These are phyloP conservation scores for Pseudogymnoascus sp. DNA, from an alignment of 2,329 filamentous ascomycete genomes.

Conservation along the genomic window DNA sequence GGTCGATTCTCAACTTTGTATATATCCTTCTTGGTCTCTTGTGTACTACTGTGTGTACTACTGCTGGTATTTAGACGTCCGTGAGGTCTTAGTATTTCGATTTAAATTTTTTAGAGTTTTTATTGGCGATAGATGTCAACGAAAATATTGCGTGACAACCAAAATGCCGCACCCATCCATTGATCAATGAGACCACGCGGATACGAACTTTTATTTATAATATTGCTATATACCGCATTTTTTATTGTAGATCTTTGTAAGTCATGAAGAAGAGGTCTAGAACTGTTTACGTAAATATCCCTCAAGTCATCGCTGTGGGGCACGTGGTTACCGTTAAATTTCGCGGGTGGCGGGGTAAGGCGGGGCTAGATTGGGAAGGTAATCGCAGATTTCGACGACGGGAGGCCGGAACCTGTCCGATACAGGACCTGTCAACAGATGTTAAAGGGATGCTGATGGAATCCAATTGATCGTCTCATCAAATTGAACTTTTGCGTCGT, in stretches of 20 bases:
- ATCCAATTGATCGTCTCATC: neutral
- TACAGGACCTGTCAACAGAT: neutral
- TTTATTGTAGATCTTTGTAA: neutral
- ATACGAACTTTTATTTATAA: neutral
- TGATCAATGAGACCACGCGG: neutral
- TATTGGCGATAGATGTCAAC: neutral
- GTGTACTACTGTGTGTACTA: too few relatives aligned
- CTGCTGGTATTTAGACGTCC: too few relatives aligned
- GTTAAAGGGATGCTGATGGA: conserved; percentile 4
- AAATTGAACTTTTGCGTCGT: neutral
- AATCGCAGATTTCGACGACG: neutral
- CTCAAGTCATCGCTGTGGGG: conserved; percentile 1
- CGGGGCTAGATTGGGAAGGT: neutral
- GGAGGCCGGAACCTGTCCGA: neutral
- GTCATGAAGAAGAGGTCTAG: neutral
- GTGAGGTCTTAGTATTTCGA: neutral
- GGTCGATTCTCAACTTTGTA: neutral
- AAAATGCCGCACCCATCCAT: neutral
- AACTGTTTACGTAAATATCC: conserved; percentile 4
- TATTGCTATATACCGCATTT: neutral
- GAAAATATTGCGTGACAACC: neutral
- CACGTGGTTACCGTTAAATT: neutral
- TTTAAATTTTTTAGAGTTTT: neutral
- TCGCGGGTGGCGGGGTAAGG: conserved; percentile 2
- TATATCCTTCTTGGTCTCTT: too few relatives aligned